These are phyloP conservation scores for Aspergillus egyptiacus DNA, from an alignment of 495 filamentous ascomycete genomes.

Conservation along the genomic window DNA sequence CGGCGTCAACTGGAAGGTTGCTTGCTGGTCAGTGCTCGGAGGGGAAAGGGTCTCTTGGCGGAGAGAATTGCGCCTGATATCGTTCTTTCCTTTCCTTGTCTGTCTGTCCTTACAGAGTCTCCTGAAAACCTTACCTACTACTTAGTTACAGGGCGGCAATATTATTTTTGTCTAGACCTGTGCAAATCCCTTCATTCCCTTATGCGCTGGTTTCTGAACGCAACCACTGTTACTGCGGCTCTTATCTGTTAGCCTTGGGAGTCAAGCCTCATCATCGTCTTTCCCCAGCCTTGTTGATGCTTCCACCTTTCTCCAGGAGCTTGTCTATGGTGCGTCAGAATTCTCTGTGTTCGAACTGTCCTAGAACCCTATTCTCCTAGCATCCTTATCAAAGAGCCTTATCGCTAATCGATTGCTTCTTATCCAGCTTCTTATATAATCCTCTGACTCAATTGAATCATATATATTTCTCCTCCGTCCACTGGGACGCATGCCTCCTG, in stretches of 20 bases:
- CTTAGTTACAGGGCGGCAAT: too few species aligned
- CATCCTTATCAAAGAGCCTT: constrained; percentile 6
- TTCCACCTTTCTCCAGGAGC: constrained; percentile 5
- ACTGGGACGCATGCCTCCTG: constrained; percentile 41
- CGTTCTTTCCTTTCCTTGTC: constrained; percentile 12
- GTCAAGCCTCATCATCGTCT: constrained; percentile 14
- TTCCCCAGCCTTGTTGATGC: constrained; percentile 8
- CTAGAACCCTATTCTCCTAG: not conserved
- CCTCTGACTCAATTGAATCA: constrained; percentile 15
- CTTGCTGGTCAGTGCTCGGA: constrained; percentile 13
- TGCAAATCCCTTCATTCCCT: not conserved
- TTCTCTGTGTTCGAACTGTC: not conserved
- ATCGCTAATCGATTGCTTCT: constrained; percentile 16
- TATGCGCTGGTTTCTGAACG: constrained; percentile 1
- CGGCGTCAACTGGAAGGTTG: too few species aligned
- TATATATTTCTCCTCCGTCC: constrained; percentile 26
- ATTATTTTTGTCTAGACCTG: not conserved
- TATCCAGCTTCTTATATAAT: constrained; percentile 18
- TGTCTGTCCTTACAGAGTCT: constrained; percentile 2
- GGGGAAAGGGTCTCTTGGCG: constrained; percentile 21
- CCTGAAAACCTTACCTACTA: too few species aligned
- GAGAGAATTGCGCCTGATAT: constrained; percentile 1
- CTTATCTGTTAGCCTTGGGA: constrained; percentile 3
- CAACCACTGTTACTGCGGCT: constrained; percentile 3
- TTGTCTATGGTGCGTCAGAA: constrained; percentile 15